Evolutionary conservation across 495 filamentous ascomycete genomes (phyloP), one percentile per base, ranked within the genome.

Genomic region (Mytilinidion resinicola): DNA sequence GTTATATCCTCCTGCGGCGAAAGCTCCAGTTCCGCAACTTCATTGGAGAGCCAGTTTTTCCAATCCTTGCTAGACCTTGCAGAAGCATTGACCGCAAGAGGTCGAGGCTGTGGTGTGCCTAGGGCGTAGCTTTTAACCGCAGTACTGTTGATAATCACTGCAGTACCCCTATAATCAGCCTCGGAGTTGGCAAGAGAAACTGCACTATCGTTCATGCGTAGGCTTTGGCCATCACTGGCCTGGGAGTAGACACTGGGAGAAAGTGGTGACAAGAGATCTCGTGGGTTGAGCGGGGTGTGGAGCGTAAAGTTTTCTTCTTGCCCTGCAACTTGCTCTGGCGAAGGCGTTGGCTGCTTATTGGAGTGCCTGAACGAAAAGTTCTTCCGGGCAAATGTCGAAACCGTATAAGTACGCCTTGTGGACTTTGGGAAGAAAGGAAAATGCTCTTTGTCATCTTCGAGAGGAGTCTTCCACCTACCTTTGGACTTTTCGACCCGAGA

Each of bases 201-300:
- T 8, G 51, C 55, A 51, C 64, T 66, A 19, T 63, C 67, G 21
- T 57, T 61, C 2, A 65, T 61, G 20, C 56, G 36, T n/a, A 68
- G 54, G 21, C 67, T 67, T 9, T 59, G 42, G 20, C 63, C 68
- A 53, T 72, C 63, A 1, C 62, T 70, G 30, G 61, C 66, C 12
- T 62, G 63, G 12, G 71, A 73, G 49, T 73, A 73, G 10, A 73
- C 41, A 50, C 71, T 73, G 2, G 71, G 71, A 8, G 71, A 73
- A 14, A 73, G 34, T 12, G 55, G 63, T 30, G 44, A 72, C n/a
- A 49, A 54, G 33, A 57, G 49, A 33, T 41, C 56, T 38, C 35
- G 64, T 57, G 49, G 57, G 57, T 7, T 55, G 21, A 41, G 56
- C 59, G 43, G 12, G 57, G 30, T 30, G n/a, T n/a, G n/a, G 25